Percentiles rank a stretch among this genome's conserved stretches.
phyloP scores from a whole-genome alignment of 129 eudicot species.

The Tanacetum coccineum region DNA sequence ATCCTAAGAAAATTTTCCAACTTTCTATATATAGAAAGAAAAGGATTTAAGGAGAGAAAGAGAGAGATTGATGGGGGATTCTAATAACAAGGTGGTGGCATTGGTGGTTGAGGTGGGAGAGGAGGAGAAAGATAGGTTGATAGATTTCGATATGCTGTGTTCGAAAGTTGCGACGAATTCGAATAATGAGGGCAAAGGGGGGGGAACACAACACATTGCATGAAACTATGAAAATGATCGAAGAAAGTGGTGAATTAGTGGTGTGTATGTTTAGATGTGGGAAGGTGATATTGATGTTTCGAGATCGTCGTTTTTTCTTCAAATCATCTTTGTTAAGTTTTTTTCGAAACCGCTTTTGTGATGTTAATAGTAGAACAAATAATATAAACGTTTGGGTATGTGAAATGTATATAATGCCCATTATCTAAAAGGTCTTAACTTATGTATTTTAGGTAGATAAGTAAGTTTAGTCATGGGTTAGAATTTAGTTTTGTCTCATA shows the following conservation, averaged over 20 bases:
- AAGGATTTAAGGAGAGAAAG: slow-evolving; percentile 11
- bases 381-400: no score
- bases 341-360: no score
- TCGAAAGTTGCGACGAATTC: slow-evolving; percentile 78
- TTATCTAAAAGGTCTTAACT: no score
- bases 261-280: no score
- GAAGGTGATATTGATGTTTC: slow-evolving; percentile 82
- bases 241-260: slow-evolving; percentile 31
- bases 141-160: slow-evolving; percentile 81
- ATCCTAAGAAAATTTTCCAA: slow-evolving; percentile 8
- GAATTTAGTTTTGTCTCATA: no score
- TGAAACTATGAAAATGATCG: slow-evolving; percentile 9
- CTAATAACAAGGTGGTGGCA: slow-evolving; percentile 34
- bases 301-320: slow-evolving; percentile 72
- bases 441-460: no score
- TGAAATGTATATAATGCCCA: no score
- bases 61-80: slow-evolving; percentile 39
- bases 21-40: slow-evolving; percentile 2
- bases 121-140: slow-evolving; percentile 47
- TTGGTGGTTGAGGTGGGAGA: slow-evolving; percentile 29
- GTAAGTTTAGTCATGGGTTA: not conserved
- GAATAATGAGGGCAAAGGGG: slow-evolving; percentile 70
- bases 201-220: slow-evolving; percentile 40
- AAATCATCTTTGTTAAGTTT: no score
- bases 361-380: no score